phyloP scores from a whole-genome alignment of 225 moss, liverwort and hornwort genomes.

The Thuidium tamariscinum region DNA sequence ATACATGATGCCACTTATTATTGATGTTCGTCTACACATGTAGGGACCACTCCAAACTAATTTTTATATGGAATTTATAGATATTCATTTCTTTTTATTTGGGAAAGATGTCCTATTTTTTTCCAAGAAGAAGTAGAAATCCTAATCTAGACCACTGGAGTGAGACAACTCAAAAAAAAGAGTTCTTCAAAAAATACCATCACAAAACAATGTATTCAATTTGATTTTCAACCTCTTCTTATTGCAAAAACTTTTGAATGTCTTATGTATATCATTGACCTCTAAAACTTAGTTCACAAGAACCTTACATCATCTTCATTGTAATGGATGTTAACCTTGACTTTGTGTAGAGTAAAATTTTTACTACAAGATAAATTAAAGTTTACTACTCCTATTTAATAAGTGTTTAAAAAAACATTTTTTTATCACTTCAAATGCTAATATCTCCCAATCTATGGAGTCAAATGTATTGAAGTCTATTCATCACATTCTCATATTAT shows the following conservation, averaged over 20 bases:
- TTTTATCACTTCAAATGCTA: background rate
- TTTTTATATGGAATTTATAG: background rate
- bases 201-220: background rate
- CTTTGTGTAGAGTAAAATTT: background rate
- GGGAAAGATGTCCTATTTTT: background rate
- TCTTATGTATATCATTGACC: no score
- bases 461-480: background rate
- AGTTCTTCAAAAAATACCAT: background rate
- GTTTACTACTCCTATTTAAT: fast-evolving
- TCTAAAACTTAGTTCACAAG: no score
- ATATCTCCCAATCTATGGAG: background rate
- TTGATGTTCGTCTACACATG: fast-evolving
- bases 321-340: background rate
- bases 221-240: background rate
- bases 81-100: background rate
- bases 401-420: no score
- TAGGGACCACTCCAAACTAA: background rate
- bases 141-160: fast-evolving
- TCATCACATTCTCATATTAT: background rate
- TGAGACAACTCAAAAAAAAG: fast-evolving
- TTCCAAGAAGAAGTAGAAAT: no score
- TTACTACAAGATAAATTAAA: background rate
- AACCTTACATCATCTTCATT: background rate
- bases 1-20: background rate
- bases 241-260: no score